Evolutionary conservation across 1,139 yeast genomes (phyloP), one percentile per base, ranked within the genome.

Genomic region (Hemisphaericaspora subhashii): DNA sequence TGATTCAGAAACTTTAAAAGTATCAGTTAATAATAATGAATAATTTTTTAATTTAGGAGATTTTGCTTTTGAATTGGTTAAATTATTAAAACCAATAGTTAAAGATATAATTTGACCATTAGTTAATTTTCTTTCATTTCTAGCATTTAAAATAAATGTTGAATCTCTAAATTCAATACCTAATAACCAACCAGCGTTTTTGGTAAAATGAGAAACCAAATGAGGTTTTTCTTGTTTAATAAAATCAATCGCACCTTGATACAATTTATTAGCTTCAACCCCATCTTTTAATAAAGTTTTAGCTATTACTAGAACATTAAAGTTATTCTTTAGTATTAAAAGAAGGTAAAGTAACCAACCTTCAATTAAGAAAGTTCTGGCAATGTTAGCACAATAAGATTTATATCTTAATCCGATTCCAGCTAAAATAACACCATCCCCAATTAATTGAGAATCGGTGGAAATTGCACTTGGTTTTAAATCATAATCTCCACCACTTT

Each of bases 121-220:
- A 42, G 73, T 74, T 42, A 92, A 67, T 21, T 62, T 66, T 50
- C 95, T 74, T 33, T 83, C 87, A 58, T 81, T 86, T 55, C 87
- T 90, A 20, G 76, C 71, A 54, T 86, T 87, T 43, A 92, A 68
- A 22, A 89, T 72, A 48, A 86, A 79, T 1, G 83, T 68, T 0
- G 92, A 77, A 58, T 90, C 97, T 60, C 96, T 78, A 57, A 87
- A 88, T 57, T 89, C 97, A 50, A 92, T 77, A 42, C 98, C 98
- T 47, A 86, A 83, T 42, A 88, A 72, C 79, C 95, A 87, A 40
- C 98, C 98, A 48, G 86, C 78, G 54, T 86, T 89, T 55, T 86
- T 87, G 40, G 89, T 75, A 53, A 89, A 85, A 53, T 79, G 68
- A 26, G 68, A 55, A 23, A 72, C 82, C 52, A 90, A 69, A 9